Evolutionary conservation across 78 protist genomes (phyloP), one percentile per base, ranked within the genome.

Genomic region (Salpingoeca rosetta): DNA sequence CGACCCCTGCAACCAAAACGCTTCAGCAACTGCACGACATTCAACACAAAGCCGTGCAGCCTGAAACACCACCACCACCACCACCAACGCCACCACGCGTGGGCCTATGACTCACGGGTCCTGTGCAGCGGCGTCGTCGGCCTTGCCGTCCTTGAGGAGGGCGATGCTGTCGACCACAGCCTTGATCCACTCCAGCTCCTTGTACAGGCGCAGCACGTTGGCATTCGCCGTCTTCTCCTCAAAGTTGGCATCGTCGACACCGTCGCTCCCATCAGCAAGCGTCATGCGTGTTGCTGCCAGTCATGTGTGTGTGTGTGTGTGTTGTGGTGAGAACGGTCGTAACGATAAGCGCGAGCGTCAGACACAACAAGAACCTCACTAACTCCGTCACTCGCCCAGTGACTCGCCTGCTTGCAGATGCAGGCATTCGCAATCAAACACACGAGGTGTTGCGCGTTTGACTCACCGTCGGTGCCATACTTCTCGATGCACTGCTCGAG

Each of bases 241-340:
- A 81, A 97, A 98, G 94, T 99, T 99, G 81, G 99, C 99, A 88
- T 99, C 99, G 26, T 97, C 99, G 83, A 92, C 40, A 12, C 92
- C 79, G 88, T 99, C 99, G 75, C 99, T 99, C 26, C 99, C 94
- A 43, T 96, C 98, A 24, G 99, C 99, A 26, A 97, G 92, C 27
- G 97, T 97, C 36, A 99, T 51, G 57, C 99, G 95, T 78, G 93
- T 94, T 44, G 95, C 65, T 51, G 17, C 17, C 65, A n/a, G n/a
- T n/a, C n/a, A n/a, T n/a, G n/a, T n/a, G n/a, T n/a, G n/a, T n/a
- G n/a, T n/a, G n/a, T n/a, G n/a, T n/a, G n/a, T n/a, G n/a, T n/a
- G n/a, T n/a, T n/a, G n/a, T n/a, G n/a, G n/a, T n/a, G n/a, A n/a
- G n/a, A n/a, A n/a, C n/a, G n/a, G n/a, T n/a, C n/a, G n/a, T n/a